These are phyloP conservation scores for Apiotrichum brassicae DNA, from an alignment of 1,284 basidiomycete genomes.

Conservation along the genomic window DNA sequence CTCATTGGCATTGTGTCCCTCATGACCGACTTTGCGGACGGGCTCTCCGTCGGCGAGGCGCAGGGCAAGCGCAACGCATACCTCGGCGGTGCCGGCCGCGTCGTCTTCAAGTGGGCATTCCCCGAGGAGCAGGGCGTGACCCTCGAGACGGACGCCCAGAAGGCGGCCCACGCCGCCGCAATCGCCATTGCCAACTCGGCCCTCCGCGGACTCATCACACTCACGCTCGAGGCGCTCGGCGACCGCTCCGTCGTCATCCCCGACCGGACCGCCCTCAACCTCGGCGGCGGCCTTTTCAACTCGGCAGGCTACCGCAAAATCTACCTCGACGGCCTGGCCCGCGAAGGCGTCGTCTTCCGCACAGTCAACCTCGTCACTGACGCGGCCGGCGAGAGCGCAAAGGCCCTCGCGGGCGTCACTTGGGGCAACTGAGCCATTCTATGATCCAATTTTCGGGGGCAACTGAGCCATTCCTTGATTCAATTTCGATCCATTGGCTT, in stretches of 20 bases:
- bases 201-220: slow-evolving; percentile 24
- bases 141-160: slow-evolving; percentile 4
- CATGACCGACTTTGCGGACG: slow-evolving; percentile 23
- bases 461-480: too few relatives aligned
- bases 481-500: too few relatives aligned
- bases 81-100: slow-evolving; percentile 32
- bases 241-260: slow-evolving; percentile 30
- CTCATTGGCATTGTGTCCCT: slow-evolving; percentile 33
- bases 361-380: slow-evolving; percentile 30
- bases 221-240: slow-evolving; percentile 31
- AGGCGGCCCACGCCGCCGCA: slow-evolving; percentile 21
- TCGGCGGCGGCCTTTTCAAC: slow-evolving; percentile 41
- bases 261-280: slow-evolving; percentile 22
- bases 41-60: slow-evolving; percentile 27
- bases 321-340: slow-evolving; percentile 25
- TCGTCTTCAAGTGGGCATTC: slow-evolving; percentile 38
- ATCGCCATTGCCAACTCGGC: slow-evolving; percentile 21
- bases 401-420: slow-evolving; percentile 27
- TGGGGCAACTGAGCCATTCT: slow-evolving; percentile 19
- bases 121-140: slow-evolving; percentile 20
- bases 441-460: too few relatives aligned
- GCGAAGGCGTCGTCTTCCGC: slow-evolving; percentile 26
- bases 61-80: slow-evolving; percentile 34
- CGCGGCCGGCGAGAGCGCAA: slow-evolving; percentile 36
- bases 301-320: slow-evolving; percentile 29